Base-by-base conservation (phyloP, 129 eudicot species). In the Logfia minima region DNA sequence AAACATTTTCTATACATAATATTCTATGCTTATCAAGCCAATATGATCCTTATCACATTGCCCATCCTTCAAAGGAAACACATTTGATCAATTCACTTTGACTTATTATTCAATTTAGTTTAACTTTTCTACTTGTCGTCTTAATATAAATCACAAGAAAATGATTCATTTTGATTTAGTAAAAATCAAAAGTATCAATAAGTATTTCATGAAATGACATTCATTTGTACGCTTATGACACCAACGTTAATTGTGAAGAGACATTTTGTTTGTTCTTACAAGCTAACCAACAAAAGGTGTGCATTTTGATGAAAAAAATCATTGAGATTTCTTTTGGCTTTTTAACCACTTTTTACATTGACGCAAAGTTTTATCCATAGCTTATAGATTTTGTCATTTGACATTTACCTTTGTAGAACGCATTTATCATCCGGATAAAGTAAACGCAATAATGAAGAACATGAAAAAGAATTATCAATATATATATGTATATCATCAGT, bases 211-310 rank as follows among this genome's bases (percentile, higher is more conserved):
- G 80, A 67, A 74, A 56, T 23, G 79, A 74, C 84, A 74, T 74
- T 53, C 29, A 68, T 58, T 19, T 68, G 26, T 68, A 24, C 16
- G 24, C 71, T 39, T 67, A 67, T 75, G 76, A 75, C 76, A 81
- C 71, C 80, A 60, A 75, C 63, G 68, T 75, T 59, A 68, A 75
- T 67, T 75, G 72, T 59, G 84, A 81, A 48, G 13, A 22, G 80
- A 81, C 80, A 24, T 60, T 80, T 75, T 81, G 84, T 75, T 81
- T 59, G 76, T 59, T 61, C 66, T 23, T 65, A 29, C 48, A 19
- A 68, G 66, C 80, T 58, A 81, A 75, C 29, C 56, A 68, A 59
- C 80, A 81, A 81, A 75, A 43, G 56, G 39, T 67, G 84, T 80
- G 84, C 70, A 80, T 70, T 80, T 62, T 81, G 71, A 75, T 75